Evolutionary conservation across 352 stramenopile genomes (phyloP).

Genomic region (Globisporangium cederbergense): DNA sequence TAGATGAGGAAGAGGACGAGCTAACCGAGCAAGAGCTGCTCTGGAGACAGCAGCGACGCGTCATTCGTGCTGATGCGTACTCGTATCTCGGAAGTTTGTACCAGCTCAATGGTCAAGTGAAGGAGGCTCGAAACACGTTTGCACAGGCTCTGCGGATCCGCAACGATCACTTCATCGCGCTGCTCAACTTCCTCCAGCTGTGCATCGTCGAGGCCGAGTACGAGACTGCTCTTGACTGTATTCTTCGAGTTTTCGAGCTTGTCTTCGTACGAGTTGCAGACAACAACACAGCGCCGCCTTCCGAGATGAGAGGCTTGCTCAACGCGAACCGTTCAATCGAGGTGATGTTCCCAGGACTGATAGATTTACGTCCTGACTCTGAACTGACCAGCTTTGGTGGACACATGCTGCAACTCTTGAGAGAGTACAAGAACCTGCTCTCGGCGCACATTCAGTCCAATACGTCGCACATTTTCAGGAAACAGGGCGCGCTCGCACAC

Average conservation of each 20-base stretch:
- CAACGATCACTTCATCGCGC: constrained; percentile 34
- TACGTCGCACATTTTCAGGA: constrained; percentile 42
- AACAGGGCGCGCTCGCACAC: constrained; percentile 34
- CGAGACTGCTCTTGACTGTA: constrained; percentile 31
- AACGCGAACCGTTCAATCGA: constrained; percentile 23
- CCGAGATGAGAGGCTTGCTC: constrained; percentile 20
- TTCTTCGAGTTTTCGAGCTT: constrained; percentile 32
- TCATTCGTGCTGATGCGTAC: constrained; percentile 45
- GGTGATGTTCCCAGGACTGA: constrained; percentile 23
- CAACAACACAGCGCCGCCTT: background rate
- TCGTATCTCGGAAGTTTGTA: constrained; percentile 29
- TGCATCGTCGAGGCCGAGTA: constrained; percentile 33
- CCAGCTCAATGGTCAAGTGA: constrained; percentile 32
- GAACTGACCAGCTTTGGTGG: constrained; percentile 13
- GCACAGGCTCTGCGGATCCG: constrained; percentile 28
- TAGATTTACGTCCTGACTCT: constrained; percentile 1
- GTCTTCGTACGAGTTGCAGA: constrained; percentile 4
- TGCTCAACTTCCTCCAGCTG: constrained; percentile 49
- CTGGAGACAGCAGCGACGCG: constrained; percentile 30
- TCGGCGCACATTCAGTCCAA: constrained; percentile 39
- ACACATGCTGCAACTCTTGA: constrained; percentile 29
- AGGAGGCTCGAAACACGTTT: constrained; percentile 26
- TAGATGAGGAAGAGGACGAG: constrained; percentile 25
- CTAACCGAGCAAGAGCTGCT: constrained; percentile 4
- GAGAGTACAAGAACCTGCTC: constrained; percentile 38